Base-by-base conservation (phyloP, 768 basidiomycete species). In the Calocera viscosa region DNA sequence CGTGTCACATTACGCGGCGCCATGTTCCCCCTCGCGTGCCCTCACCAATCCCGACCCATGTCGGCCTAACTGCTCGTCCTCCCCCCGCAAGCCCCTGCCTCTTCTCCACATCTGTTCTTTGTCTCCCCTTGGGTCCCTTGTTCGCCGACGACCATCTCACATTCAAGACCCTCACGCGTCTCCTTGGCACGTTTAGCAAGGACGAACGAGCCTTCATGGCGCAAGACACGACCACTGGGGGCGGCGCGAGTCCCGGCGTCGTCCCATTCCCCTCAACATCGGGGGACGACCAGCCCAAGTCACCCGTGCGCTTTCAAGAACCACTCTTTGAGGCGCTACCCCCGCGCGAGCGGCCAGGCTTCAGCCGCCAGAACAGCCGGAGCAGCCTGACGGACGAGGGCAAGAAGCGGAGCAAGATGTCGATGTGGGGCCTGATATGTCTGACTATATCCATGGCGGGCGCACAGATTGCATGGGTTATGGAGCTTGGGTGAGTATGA, bases 401-500 rank as follows among this genome's bases (percentile, higher is more conserved):
- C 26, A 68, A 66, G 64, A 69, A 72, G 49, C 66, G 67, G 28
- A 66, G 65, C 64, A 43, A 72, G 38, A 69, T 74, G 68, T 73
- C 73, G 38, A 69, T 72, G 26, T 72, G 70, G 69, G 69, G 72
- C 38, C 70, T 78, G 68, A 70, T 78, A 69, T 73, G 74, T 30
- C 70, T 80, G 65, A 79, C 79, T 68, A 83, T 96, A 68, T 91
- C 93, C 8, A 94, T 98, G 90, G 92, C 86, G 49, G 95, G 95
- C 17, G 91, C 90, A 5, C 91, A 96, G 77, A 86, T 97, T 28
- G 89, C 91, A 1, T 97, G 94, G 94, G 95, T 93, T 0, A 89
- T 96, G 2, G 93, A 95, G 74, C 84, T 94, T 28, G 92, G 91
- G 92, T 94, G 72, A 70, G 87, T 77, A 32, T 40, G 1, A 35